Evolutionary conservation across 73 alveolate genomes (phyloP).

Genomic region (Tetrahymena elliotti): DNA sequence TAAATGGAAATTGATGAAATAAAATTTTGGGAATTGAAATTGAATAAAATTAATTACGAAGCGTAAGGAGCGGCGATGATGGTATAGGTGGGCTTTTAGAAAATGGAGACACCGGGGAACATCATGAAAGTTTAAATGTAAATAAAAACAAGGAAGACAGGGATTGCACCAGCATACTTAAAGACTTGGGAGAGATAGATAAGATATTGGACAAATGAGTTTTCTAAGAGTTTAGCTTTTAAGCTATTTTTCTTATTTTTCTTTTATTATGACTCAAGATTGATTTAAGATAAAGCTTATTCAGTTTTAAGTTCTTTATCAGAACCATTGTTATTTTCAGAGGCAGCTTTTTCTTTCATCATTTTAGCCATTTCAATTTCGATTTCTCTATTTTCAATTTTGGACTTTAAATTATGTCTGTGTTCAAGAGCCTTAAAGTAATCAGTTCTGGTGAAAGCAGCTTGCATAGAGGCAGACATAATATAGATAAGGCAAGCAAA

Average conservation of each 20-base stretch:
- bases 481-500: neutral
- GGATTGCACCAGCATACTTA: neutral
- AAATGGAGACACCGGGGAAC: constrained; percentile 37
- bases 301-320: neutral
- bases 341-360: neutral
- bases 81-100: neutral
- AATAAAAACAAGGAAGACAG: neutral
- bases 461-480: neutral
- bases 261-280: neutral
- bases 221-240: neutral
- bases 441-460: neutral
- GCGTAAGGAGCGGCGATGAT: neutral
- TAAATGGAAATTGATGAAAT: neutral
- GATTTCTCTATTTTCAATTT: neutral
- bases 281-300: neutral
- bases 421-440: neutral
- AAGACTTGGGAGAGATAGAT: neutral
- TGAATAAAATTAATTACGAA: neutral
- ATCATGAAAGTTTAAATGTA: constrained; percentile 36
- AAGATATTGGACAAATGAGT: neutral
- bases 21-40: neutral
- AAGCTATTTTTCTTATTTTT: neutral
- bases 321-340: neutral
- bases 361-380: neutral
- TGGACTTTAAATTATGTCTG: neutral